Evolutionary conservation across 1,139 yeast genomes (phyloP).

Genomic region (Saccharomyces hybrid): DNA sequence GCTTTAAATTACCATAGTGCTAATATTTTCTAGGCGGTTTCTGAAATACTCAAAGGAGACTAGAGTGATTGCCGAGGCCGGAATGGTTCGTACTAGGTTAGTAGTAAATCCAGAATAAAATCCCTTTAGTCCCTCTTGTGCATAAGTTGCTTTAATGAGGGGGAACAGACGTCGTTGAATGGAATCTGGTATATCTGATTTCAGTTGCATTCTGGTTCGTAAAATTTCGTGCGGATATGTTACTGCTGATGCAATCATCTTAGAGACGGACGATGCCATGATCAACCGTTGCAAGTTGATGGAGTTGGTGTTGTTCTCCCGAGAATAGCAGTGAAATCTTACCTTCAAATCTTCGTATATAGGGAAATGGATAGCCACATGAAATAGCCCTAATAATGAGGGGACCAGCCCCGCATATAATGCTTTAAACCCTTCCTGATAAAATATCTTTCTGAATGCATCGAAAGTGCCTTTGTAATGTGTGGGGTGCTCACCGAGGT

Average conservation of each 20-base stretch:
- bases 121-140: slow-evolving; percentile 69
- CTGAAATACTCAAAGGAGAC: slow-evolving; percentile 89
- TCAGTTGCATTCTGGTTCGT: slow-evolving; percentile 78
- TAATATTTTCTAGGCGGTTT: slow-evolving; percentile 22
- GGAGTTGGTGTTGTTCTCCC: slow-evolving; percentile 7
- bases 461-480: slow-evolving; percentile 74
- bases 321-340: slow-evolving; percentile 33
- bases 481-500: slow-evolving; percentile 24
- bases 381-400: slow-evolving; percentile 80
- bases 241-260: slow-evolving; percentile 80
- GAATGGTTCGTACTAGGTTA: slow-evolving; percentile 83
- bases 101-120: slow-evolving; percentile 88
- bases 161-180: slow-evolving; percentile 34
- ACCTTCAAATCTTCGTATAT: slow-evolving; percentile 78
- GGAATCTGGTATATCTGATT: slow-evolving; percentile 26
- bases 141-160: slow-evolving; percentile 47
- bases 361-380: slow-evolving; percentile 96
- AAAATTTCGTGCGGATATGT: slow-evolving; percentile 96
- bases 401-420: slow-evolving; percentile 90
- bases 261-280: slow-evolving; percentile 71
- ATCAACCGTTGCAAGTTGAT: slow-evolving; percentile 43
- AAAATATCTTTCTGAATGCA: slow-evolving; percentile 74
- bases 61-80: slow-evolving; percentile 89
- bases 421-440: slow-evolving; percentile 68
- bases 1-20: background rate